Conservation (phyloP, 1,139 yeast species). For the Yamadazyma diospyri region DNA sequence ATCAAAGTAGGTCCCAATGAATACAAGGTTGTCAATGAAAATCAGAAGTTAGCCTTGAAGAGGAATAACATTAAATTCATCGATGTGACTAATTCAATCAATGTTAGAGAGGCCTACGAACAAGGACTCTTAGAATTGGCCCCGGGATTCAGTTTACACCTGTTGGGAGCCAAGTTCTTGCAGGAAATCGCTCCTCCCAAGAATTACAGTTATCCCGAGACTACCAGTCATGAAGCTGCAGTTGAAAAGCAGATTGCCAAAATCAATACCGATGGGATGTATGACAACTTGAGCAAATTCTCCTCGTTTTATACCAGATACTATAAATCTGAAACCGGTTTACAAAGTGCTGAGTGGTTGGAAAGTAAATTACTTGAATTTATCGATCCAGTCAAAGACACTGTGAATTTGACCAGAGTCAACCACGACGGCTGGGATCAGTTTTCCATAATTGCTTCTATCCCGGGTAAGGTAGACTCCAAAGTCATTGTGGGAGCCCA, state of each 20-base stretch:
- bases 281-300: slow-evolving; percentile 55
- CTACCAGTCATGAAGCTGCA: slow-evolving; percentile 30
- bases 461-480: slow-evolving; percentile 34
- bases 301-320: slow-evolving; percentile 77
- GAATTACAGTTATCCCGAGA: slow-evolving; percentile 53
- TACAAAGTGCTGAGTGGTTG: slow-evolving; percentile 73
- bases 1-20: slow-evolving; percentile 39
- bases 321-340: slow-evolving; percentile 70
- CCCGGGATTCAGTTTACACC: slow-evolving; percentile 8
- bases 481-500: slow-evolving; percentile 83
- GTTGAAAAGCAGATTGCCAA: slow-evolving; percentile 39
- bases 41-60: slow-evolving; percentile 52
- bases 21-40: slow-evolving; percentile 47
- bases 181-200: slow-evolving; percentile 16
- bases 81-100: slow-evolving; percentile 56
- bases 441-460: slow-evolving; percentile 38
- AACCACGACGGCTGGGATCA: slow-evolving; percentile 44
- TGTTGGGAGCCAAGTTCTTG: slow-evolving; percentile 32
- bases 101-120: slow-evolving; percentile 25
- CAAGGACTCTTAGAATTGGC: slow-evolving; percentile 24
- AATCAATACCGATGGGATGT: slow-evolving; percentile 47
- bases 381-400: slow-evolving; percentile 32
- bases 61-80: slow-evolving; percentile 58
- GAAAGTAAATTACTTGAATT: slow-evolving; percentile 45
- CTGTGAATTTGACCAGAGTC: slow-evolving; percentile 26